Percentiles rank a stretch among this genome's conserved stretches.
Evolutionary conservation across 148 eudicot genomes (phyloP).

Genomic region (Persicaria tinctoria): DNA sequence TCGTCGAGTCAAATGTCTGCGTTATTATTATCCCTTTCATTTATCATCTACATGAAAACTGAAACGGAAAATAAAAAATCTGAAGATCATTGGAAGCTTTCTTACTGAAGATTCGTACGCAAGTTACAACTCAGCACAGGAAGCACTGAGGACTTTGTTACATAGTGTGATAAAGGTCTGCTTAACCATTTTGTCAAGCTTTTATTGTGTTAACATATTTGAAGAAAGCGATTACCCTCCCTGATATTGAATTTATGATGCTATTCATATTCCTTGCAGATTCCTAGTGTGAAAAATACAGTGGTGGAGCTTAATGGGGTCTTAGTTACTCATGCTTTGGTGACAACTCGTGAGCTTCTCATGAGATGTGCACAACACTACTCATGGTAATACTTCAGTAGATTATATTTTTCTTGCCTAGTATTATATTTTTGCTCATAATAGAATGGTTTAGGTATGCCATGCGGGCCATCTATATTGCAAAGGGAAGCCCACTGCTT

Average conservation of each 20-base stretch:
- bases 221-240: neutral
- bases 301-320: constrained; percentile 95
- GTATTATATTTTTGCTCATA: neutral
- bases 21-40: neutral
- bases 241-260: neutral
- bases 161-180: constrained; percentile 92
- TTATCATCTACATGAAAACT: constrained; percentile 9
- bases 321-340: constrained; percentile 89
- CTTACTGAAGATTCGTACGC: constrained; percentile 80
- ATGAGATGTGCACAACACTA: constrained; percentile 91
- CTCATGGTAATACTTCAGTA: constrained; percentile 55
- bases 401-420: neutral
- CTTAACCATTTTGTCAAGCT: neutral
- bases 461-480: constrained; percentile 95
- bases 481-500: constrained; percentile 92
- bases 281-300: constrained; percentile 65
- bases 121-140: constrained; percentile 84
- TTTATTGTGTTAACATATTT: neutral
- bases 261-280: constrained; percentile 24
- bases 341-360: constrained; percentile 68
- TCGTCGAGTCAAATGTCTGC: constrained; percentile 8
- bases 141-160: constrained; percentile 73
- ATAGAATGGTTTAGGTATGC: constrained; percentile 55
- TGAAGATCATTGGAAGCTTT: constrained; percentile 87
- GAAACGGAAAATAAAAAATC: neutral